These are phyloP conservation scores for Cinchona pubescens DNA, from an alignment of 257 asterid species.

Conservation along the genomic window DNA sequence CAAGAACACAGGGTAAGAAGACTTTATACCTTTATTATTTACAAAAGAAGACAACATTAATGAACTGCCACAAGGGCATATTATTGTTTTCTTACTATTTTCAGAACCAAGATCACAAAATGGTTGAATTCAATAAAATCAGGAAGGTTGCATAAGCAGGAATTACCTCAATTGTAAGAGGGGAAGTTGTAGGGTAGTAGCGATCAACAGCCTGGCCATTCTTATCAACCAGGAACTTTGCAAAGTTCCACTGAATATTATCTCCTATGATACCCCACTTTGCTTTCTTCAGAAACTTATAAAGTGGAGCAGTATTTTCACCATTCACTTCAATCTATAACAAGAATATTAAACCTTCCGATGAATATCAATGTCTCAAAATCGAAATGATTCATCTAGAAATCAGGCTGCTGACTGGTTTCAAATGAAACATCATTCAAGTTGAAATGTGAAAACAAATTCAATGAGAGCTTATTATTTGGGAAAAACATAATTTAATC, in stretches of 20 bases:
- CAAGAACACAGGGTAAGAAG: background rate
- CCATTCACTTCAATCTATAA: slow-evolving; percentile 78
- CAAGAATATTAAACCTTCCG: slow-evolving; percentile 11
- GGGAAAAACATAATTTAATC: background rate
- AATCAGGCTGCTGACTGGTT: background rate
- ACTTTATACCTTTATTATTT: background rate
- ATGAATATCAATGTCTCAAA: background rate
- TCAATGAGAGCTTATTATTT: background rate
- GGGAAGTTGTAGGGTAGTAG: slow-evolving; percentile 71
- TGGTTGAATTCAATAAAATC: background rate
- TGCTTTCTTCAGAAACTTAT: slow-evolving; percentile 71
- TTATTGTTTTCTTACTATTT: background rate
- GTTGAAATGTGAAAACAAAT: background rate
- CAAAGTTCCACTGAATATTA: slow-evolving; percentile 77
- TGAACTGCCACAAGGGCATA: background rate
- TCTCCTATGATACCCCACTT: slow-evolving; percentile 75
- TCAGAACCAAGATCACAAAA: background rate
- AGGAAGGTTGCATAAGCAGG: background rate
- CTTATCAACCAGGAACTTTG: slow-evolving; percentile 75
- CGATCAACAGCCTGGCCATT: slow-evolving; percentile 71
- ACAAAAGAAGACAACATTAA: background rate
- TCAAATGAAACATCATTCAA: background rate
- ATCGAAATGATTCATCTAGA: background rate
- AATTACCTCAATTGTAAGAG: slow-evolving; percentile 69
- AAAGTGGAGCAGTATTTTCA: slow-evolving; percentile 51